These are phyloP conservation scores for Pouteria glomerata DNA, from an alignment of 148 eudicot genomes.

Conservation along the genomic window DNA sequence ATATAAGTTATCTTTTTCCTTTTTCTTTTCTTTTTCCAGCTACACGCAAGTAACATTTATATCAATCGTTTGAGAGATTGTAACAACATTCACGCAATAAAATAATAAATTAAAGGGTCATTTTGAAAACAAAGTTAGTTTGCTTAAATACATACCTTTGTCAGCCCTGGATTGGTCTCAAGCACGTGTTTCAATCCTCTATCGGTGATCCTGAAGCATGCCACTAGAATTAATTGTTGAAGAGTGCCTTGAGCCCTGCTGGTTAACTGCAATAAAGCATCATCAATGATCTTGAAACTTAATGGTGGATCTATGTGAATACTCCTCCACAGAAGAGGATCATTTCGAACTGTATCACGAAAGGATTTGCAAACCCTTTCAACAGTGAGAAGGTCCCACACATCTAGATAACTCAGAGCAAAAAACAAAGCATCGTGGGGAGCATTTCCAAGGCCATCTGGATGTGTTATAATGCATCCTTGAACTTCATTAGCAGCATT, in stretches of 20 bases:
- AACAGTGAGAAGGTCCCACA: conserved; percentile 39
- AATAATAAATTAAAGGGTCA: background rate
- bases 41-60: too few species aligned
- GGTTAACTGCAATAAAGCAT: conserved; percentile 30
- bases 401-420: conserved; percentile 34
- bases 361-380: conserved; percentile 48
- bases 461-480: background rate
- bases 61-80: too few species aligned
- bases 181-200: conserved; percentile 32
- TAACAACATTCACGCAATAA: conserved; percentile 6
- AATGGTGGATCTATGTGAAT: conserved; percentile 28
- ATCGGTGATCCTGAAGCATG: conserved; percentile 33
- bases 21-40: too few species aligned
- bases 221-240: conserved; percentile 31
- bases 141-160: conserved; percentile 26
- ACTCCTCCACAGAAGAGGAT: conserved; percentile 40
- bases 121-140: background rate
- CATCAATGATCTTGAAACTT: conserved; percentile 28
- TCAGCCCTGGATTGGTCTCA: conserved; percentile 29
- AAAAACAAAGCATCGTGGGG: conserved; percentile 33
- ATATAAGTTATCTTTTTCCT: too few species aligned
- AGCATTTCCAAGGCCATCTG: conserved; percentile 19
- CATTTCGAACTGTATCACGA: conserved; percentile 30
- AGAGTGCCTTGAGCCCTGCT: conserved; percentile 44
- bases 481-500: conserved; percentile 9